phyloP scores from a whole-genome alignment of 257 asterid species.

The Ehretia macrophylla region DNA sequence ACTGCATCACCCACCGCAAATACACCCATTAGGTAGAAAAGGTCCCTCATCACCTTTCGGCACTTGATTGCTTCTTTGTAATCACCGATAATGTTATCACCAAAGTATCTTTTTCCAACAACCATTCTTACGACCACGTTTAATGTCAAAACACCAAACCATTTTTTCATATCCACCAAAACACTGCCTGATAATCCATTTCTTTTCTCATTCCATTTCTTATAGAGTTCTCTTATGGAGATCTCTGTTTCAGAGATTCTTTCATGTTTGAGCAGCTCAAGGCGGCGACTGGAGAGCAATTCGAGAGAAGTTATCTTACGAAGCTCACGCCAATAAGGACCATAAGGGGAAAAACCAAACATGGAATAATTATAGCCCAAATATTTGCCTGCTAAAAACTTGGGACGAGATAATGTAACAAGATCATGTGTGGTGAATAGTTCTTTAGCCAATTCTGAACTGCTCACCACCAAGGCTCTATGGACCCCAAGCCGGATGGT shows the following conservation, averaged over 20 bases:
- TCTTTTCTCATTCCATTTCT: background rate
- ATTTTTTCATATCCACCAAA: slow-evolving; percentile 25
- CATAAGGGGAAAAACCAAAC: slow-evolving; percentile 26
- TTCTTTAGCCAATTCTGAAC: slow-evolving; percentile 21
- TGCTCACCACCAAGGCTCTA: slow-evolving; percentile 19
- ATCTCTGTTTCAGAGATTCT: slow-evolving; percentile 17
- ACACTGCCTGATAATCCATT: slow-evolving; percentile 3
- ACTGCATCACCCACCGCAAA: slow-evolving; percentile 19
- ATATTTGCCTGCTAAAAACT: slow-evolving; percentile 5
- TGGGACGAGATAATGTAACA: slow-evolving; percentile 14
- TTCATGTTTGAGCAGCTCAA: slow-evolving; percentile 21
- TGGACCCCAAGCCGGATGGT: slow-evolving; percentile 21
- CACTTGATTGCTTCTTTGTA: slow-evolving; percentile 14
- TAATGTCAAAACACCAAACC: slow-evolving; percentile 20
- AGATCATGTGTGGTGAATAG: slow-evolving; percentile 22
- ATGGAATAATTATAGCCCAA: slow-evolving; percentile 22
- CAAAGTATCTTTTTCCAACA: slow-evolving; percentile 18
- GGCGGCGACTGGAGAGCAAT: slow-evolving; percentile 16
- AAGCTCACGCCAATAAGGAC: slow-evolving; percentile 27
- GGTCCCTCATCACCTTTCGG: slow-evolving; percentile 23
- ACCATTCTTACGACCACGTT: slow-evolving; percentile 23
- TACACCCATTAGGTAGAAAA: slow-evolving; percentile 16
- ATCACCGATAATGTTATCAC: background rate
- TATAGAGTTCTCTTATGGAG: slow-evolving; percentile 16
- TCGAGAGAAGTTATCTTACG: slow-evolving; percentile 20